phyloP scores from a whole-genome alignment of 202 grass and related monocot genomes.

The Zoysia matrella region DNA sequence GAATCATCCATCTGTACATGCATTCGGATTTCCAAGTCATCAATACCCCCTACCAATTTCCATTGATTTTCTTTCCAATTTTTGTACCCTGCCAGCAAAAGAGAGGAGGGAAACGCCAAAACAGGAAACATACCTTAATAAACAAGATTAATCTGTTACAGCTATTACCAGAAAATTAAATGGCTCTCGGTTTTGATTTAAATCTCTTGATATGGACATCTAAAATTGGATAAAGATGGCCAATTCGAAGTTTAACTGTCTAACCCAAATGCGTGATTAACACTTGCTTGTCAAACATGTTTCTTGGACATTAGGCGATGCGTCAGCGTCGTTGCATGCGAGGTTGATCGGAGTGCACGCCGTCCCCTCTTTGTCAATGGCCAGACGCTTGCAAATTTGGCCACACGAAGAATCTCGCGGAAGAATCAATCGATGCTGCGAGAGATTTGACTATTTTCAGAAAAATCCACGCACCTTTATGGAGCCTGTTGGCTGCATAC shows the following conservation, averaged over 20 bases:
- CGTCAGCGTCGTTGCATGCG: slow-evolving; percentile 37
- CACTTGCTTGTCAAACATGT: slow-evolving; percentile 43
- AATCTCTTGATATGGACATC: no score
- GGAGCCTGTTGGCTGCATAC: background rate
- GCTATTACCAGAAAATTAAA: background rate
- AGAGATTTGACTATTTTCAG: slow-evolving; percentile 19
- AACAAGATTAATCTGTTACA: background rate
- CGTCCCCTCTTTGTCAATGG: slow-evolving; percentile 33
- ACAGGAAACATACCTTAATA: background rate
- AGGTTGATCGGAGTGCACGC: slow-evolving; percentile 41
- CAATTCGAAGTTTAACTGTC: slow-evolving; percentile 2
- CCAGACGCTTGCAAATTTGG: slow-evolving; percentile 38
- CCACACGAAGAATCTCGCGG: background rate
- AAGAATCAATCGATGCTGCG: background rate
- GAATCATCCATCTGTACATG: slow-evolving; percentile 40
- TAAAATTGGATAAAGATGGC: background rate
- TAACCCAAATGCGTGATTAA: slow-evolving; percentile 26
- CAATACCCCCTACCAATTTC: background rate
- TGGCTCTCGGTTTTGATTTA: background rate
- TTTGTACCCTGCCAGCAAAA: slow-evolving; percentile 1
- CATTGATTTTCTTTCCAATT: background rate
- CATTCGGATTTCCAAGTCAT: slow-evolving; percentile 33
- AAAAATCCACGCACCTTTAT: background rate
- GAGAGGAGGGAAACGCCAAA: no score
- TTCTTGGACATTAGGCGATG: slow-evolving; percentile 44